Base-by-base conservation (phyloP, 768 basidiomycete genomes). In the Infundibulicybe gibba region DNA sequence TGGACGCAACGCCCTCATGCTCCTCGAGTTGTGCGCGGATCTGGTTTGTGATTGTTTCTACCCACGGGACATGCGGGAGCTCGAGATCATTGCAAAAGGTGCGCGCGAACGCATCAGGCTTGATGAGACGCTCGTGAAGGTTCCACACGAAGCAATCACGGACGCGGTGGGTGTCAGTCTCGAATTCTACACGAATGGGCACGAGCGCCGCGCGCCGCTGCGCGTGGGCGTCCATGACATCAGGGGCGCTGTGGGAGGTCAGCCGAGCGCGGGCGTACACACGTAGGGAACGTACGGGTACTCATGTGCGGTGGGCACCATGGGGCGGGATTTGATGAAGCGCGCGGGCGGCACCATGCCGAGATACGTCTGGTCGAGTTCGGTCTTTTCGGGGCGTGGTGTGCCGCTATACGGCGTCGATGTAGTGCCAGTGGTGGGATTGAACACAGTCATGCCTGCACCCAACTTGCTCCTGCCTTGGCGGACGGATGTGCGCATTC, bases 81-180 rank as follows among this genome's bases (percentile, higher is more conserved):
- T 92, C 90, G 39, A 97, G 75, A 66, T 99, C 97, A 30, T 77
- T 70, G 62, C 93, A 95, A 64, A 98, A 94, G 21, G 83, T 85
- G 44, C 69, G 75, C 3, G 95, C 94, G 53, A 99, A 99, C 1
- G 72, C 71, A 47, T 90, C 85, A 0, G 95, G 94, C 19, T 83
- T 86, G 55, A 95, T 84, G 51, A 90, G 67, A n/a, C 73, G 69
- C 67, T 98, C 95, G 61, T 91, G 82, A 40, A 94, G 65, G 58
- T 98, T 97, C 97, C 97, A 99, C 10, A 91, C 80, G 63, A 99
- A 98, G 58, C 87, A 87, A 60, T 99, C 97, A 35, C 94, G 85
- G 62, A 99, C 81, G 57, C 94, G 76, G 59, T 90, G 90, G 0
- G 87, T 87, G 10, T 92, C 90, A 10, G 88, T 92, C 61, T 97